A percentile compares a stretch with the other conserved stretches of the same genome.
phyloP scores from a whole-genome alignment of 176 grass and related monocot species.

The Oryza meyeriana region DNA sequence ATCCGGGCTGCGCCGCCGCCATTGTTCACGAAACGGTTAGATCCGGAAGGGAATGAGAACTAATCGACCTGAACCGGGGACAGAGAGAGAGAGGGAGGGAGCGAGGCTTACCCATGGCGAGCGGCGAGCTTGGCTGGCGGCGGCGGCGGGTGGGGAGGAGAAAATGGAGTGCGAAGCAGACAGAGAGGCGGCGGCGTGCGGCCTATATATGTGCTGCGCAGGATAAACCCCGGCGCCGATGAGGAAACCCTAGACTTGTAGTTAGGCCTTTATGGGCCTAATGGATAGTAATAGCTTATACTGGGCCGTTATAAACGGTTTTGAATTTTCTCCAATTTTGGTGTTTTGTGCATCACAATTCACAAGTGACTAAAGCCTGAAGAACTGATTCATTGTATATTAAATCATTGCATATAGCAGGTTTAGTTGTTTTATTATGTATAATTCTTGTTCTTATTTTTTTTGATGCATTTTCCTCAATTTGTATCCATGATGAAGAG shows the following conservation, averaged over 20 bases:
- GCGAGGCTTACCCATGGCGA: conserved; percentile 49
- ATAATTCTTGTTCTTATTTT: neutral
- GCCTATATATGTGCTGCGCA: conserved; percentile 4
- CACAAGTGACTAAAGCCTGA: neutral
- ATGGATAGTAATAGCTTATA: neutral
- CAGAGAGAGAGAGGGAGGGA: no score
- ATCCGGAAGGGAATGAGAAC: neutral
- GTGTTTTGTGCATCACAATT: neutral
- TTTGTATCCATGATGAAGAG: neutral
- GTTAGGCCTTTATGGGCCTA: neutral
- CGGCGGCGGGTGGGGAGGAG: neutral
- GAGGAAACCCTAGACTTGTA: conserved; percentile 33
- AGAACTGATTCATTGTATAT: neutral
- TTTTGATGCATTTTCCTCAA: neutral
- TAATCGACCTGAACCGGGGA: neutral
- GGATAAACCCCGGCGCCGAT: neutral
- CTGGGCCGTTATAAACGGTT: neutral
- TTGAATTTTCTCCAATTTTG: neutral
- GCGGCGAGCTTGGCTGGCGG: conserved; percentile 22
- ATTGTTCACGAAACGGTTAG: conserved; percentile 5
- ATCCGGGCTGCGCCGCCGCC: conserved; percentile 46
- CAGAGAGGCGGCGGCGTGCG: neutral
- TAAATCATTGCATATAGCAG: neutral
- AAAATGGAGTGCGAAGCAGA: conserved; percentile 25
- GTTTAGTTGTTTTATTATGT: neutral